Base-by-base conservation (phyloP, 371 early-diverging fungal species). In the Rhizopus sp. region DNA sequence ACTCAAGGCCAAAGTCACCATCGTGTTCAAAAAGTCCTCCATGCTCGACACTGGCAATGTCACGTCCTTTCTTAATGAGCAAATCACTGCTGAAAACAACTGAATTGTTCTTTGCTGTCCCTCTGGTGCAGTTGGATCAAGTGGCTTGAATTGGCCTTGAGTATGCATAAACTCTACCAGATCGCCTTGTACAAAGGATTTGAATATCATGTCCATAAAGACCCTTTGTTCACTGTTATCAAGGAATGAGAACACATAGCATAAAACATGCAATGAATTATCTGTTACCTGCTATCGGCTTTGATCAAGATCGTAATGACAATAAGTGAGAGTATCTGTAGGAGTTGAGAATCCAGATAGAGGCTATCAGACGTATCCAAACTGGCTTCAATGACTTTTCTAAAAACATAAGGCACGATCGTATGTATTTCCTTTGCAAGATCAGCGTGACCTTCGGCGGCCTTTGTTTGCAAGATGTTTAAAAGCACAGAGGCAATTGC, bases 61-160 rank as follows among this genome's bases (percentile, higher is more conserved):
- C 0, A 79, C 86, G 63, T 84, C 83, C 57, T 80, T 80, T 57
- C 82, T 72, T 31, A 76, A 78, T 7, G 78, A 74, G n/a, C 78
- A 73, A 13, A 84, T 68, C 13, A 77, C 64, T n/a, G 83, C 82
- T 0, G 82, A 66, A 56, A 87, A 85, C 1, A 85, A 51, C 6
- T 66, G 58, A 1, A 81, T 68, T 30, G 69, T 69, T 42, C 81
- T 73, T 47, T 87, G 87, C 7, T 73, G 59, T 9, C 50, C 56
- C 30, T 17, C 34, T 17, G 54, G 10, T 7, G 31, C n/a, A 1
- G 16, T 16, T 13, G 38, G 9, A 12, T 64, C 32, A 8, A 59
- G 46, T 30, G 64, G 64, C 23, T 55, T 51, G 17, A 51, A 64
- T 37, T 17, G 15, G 2, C n/a, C 39, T 44, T 54, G 8, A 17